Base-by-base conservation (phyloP, 306 rosid species). In the Gleditsia sinensis region DNA sequence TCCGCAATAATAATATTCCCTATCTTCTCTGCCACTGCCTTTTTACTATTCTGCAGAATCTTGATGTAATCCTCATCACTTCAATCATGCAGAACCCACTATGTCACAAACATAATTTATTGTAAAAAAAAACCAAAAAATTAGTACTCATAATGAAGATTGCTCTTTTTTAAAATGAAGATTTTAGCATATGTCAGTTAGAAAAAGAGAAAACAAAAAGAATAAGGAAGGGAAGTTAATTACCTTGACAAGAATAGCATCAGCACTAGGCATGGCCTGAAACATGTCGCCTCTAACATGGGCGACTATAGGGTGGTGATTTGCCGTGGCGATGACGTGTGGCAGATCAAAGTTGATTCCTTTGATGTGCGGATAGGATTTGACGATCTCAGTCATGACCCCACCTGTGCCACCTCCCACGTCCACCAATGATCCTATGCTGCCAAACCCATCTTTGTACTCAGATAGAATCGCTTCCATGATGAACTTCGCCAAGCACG, bases 61-160 rank as follows among this genome's bases (percentile, higher is more conserved):
- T 59, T 71, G 7, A 75, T 36, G 69, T 84, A 78, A 0, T 81
- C 46, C 61, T 84, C 63, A 17, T 83, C 85, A 9, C 79, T 71
- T 85, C 87, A 83, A 43, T 83, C 73, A 12, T 83, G 90, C 58
- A 86, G 16, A 28, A 86, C 33, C 83, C 77, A 69, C 89, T 82
- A 9, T 25, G 7, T 16, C 64, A 32, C 65, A n/a, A n/a, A n/a
- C n/a, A n/a, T n/a, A n/a, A n/a, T n/a, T n/a, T n/a, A n/a, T n/a
- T n/a, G n/a, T n/a, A n/a, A n/a, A n/a, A n/a, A n/a, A n/a, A n/a
- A n/a, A n/a, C n/a, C n/a, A n/a, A n/a, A n/a, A n/a, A n/a, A n/a
- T n/a, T n/a, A n/a, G n/a, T n/a, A n/a, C n/a, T n/a, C n/a, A n/a
- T n/a, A n/a, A n/a, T n/a, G n/a, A n/a, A n/a, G n/a, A n/a, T n/a